Conservation (phyloP, 371 early-diverging fungal genomes). For the Sporodiniella umbellata region DNA sequence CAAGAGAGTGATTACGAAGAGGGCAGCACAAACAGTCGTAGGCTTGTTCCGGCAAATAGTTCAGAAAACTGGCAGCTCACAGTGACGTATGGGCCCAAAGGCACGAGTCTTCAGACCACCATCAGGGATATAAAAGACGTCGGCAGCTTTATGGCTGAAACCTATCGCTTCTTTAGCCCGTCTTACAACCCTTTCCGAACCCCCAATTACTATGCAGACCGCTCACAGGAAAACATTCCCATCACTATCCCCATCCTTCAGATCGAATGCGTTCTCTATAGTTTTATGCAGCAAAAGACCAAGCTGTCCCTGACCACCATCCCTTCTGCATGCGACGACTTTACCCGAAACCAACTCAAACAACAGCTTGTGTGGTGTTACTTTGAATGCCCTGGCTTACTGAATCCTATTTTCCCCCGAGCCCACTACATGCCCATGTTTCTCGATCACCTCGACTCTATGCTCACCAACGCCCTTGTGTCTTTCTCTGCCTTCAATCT, state of each 20-base stretch:
- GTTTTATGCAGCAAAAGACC: conserved; percentile 17
- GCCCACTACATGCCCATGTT: conserved; percentile 24
- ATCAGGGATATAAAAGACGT: conserved; percentile 30
- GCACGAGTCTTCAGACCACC: conserved; percentile 25
- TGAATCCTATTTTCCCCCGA: conserved; percentile 18
- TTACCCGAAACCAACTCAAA: conserved; percentile 7
- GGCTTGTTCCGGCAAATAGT: neutral
- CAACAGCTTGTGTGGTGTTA: conserved; percentile 20
- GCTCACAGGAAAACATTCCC: conserved; percentile 7
- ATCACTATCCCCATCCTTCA: conserved; percentile 31
- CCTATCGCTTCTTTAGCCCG: conserved; percentile 19
- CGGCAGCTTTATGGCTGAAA: conserved; percentile 17
- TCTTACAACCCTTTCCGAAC: conserved; percentile 12
- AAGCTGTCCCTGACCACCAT: neutral
- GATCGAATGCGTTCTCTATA: conserved; percentile 27
- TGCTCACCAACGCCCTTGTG: conserved; percentile 27
- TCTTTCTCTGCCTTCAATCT: conserved; percentile 24
- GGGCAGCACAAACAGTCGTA: neutral
- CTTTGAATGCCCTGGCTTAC: conserved; percentile 23
- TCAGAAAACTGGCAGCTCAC: conserved; percentile 23
- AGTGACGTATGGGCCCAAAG: conserved; percentile 16
- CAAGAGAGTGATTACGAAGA: neutral
- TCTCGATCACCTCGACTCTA: conserved; percentile 13
- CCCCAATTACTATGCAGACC: conserved; percentile 24
- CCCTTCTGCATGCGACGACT: conserved; percentile 1